phyloP scores from a whole-genome alignment of 805 yeast genomes.

The Candida railenensis region DNA sequence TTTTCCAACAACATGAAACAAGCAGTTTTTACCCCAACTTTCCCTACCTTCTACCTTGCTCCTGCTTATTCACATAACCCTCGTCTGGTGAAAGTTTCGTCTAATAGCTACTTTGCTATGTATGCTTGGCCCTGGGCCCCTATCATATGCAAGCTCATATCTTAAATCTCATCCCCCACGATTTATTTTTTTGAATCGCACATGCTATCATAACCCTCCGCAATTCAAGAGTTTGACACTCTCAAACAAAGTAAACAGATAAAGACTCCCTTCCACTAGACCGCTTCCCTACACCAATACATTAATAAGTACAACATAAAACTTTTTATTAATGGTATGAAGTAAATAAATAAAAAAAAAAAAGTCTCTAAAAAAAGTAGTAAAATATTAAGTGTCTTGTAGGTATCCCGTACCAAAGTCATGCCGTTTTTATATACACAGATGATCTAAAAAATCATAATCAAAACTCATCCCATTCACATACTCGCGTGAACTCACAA shows the following conservation, averaged over 20 bases:
- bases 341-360: slow-evolving; percentile 2
- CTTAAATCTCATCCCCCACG: not conserved
- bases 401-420: slow-evolving; percentile 3
- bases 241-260: not conserved
- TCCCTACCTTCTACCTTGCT: too few species aligned
- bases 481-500: slow-evolving; percentile 45
- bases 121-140: not conserved
- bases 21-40: not conserved
- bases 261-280: too few species aligned
- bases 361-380: not conserved
- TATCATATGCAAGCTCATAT: not conserved
- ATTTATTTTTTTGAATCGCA: not conserved
- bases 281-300: not conserved
- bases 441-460: slow-evolving; percentile 41
- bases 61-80: not conserved
- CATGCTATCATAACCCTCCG: not conserved
- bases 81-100: not conserved
- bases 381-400: not conserved
- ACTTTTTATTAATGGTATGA: not conserved
- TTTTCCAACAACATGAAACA: not conserved
- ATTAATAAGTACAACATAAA: not conserved
- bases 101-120: not conserved
- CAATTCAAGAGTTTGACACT: not conserved
- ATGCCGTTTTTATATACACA: slow-evolving; percentile 18
- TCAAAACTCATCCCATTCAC: slow-evolving; percentile 44